Conservation (phyloP, 495 filamentous ascomycete species). For the Tuber melanosporum region DNA sequence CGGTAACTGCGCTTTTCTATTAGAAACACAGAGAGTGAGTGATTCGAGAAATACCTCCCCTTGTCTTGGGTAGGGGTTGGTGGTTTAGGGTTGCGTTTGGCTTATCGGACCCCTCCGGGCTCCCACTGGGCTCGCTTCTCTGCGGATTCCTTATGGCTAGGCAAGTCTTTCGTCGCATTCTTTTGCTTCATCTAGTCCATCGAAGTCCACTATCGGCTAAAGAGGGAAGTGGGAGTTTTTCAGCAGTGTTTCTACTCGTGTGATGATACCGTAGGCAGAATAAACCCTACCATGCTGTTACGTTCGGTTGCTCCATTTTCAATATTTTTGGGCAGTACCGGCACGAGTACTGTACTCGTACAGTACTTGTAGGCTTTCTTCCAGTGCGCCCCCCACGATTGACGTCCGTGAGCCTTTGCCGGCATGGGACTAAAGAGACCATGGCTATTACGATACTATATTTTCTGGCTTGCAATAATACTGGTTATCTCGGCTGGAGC, state of each 20-base stretch:
- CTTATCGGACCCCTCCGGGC: not conserved
- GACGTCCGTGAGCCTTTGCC: not conserved
- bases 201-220: constrained; percentile 25
- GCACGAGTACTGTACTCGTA: no score
- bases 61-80: not conserved
- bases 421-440: not conserved
- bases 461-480: no score
- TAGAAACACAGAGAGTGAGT: not conserved
- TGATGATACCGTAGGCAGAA: not conserved
- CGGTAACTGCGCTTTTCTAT: not conserved
- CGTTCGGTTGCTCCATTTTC: constrained; percentile 9
- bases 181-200: constrained; percentile 7
- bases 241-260: not conserved
- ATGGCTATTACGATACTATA: no score
- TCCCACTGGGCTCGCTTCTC: constrained; percentile 22
- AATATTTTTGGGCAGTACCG: not conserved
- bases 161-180: constrained; percentile 23
- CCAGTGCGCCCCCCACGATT: not conserved
- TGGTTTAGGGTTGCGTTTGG: not conserved
- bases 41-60: not conserved
- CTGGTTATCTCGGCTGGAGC: no score
- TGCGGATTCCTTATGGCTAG: constrained; percentile 25
- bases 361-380: not conserved
- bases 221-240: constrained; percentile 4
- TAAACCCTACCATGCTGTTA: not conserved